Base-by-base conservation (phyloP, 202 grass and related monocot genomes). In the Saccharum hybrid region DNA sequence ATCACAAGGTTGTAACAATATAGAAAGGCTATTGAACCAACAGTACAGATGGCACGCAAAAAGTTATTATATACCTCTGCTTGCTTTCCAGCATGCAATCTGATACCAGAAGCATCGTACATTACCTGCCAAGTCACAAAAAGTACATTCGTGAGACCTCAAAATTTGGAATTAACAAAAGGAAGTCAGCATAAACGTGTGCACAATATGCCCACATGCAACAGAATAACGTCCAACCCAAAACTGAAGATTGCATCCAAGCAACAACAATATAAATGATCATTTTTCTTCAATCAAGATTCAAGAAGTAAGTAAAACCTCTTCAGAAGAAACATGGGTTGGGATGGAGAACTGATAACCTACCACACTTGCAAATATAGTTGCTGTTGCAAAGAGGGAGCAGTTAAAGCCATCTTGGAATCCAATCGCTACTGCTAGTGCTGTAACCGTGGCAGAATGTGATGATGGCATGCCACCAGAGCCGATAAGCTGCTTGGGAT, bases 401-500 rank as follows among this genome's bases (percentile, higher is more conserved):
- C 88, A 86, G 68, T 39, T 76, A 81, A 96, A 96, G 57, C 93
- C 93, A 65, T 99, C 96, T 39, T 91, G 86, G 76, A 96, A 90
- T 71, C 96, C 93, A 71, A 96, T 91, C 37, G 91, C 91, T 69
- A 92, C 81, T 46, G 96, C 90, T 73, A 99, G 69, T 61, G 96
- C 93, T 67, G 93, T 91, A 69, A 99, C 96, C 6, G 96, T 98
- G 2, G 93, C 87, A 63, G 96, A 98, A 89, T 98, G 96, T n/a
- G 96, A 98, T 10, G 96, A 98, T 10, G 96, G 96, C 96, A 98
- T 98, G 76, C 96, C 96, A 38, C 96, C 96, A 0, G 96, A 98
- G 69, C 91, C 93, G 18, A 98, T 75, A 74, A 98, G 91, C 86
- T 72, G 90, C 86, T 98, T 98, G 31, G 93, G 88, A 86, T 98